Conservation (phyloP, 352 stramenopile species). For the Phytopythium litorale region DNA sequence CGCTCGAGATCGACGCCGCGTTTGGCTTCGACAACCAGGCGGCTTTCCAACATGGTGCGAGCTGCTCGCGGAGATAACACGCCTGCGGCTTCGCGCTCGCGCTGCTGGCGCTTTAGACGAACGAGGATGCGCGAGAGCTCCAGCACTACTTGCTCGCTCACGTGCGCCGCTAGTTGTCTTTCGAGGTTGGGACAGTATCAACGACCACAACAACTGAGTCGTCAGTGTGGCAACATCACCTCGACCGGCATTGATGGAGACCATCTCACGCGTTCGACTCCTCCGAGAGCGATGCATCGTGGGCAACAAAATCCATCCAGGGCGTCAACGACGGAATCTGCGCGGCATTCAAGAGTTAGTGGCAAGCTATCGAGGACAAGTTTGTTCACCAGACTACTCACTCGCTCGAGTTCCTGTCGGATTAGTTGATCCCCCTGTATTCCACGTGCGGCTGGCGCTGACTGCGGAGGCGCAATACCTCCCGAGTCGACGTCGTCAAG, state of each 20-base stretch:
- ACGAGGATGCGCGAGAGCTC: conserved; percentile 36
- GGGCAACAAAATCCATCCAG: conserved; percentile 38
- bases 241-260: not conserved
- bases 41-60: conserved; percentile 45
- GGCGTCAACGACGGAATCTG: conserved; percentile 41
- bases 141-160: conserved; percentile 36
- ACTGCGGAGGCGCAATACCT: not conserved
- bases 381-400: not conserved
- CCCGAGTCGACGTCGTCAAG: not conserved
- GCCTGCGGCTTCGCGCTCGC: conserved; percentile 35
- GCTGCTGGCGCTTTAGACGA: conserved; percentile 38
- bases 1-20: conserved; percentile 39
- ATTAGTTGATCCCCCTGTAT: not conserved
- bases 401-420: not conserved
- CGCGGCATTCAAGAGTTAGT: not conserved
- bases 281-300: conserved; percentile 40
- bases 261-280: conserved; percentile 27
- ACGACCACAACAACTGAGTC: not conserved
- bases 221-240: not conserved
- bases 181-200: not conserved
- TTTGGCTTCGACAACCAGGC: conserved; percentile 62
- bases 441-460: not conserved
- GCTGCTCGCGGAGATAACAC: conserved; percentile 38
- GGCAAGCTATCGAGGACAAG: not conserved
- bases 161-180: conserved; percentile 37